These are phyloP conservation scores for Alternaria triticimaculans DNA, from an alignment of 2,329 filamentous ascomycete genomes.

Conservation along the genomic window DNA sequence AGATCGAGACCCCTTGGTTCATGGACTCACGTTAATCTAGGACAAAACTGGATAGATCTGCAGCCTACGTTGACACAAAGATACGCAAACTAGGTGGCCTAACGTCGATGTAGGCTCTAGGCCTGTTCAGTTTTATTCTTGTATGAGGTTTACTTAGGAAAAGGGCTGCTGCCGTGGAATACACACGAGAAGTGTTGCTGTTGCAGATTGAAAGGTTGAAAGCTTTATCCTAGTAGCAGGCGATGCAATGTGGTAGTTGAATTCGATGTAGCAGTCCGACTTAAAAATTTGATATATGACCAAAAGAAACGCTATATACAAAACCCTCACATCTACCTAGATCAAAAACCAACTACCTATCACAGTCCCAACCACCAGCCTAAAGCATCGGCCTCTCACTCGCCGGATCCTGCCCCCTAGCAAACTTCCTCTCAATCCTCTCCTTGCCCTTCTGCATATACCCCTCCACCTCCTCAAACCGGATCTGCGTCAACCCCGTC, in stretches of 20 bases:
- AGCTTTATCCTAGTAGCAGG: neutral
- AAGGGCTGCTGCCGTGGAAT: neutral
- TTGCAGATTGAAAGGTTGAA: neutral
- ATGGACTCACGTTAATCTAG: too few species aligned
- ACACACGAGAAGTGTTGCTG: neutral
- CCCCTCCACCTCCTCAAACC: constrained; percentile 38
- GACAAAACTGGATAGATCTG: too few species aligned
- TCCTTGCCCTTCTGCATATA: constrained; percentile 38
- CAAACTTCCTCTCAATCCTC: constrained; percentile 31
- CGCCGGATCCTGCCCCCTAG: constrained; percentile 20
- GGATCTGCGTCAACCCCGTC: constrained; percentile 33
- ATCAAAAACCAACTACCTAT: neutral
- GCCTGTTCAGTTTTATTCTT: too few species aligned
- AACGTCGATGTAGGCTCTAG: too few species aligned
- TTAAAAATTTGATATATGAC: neutral
- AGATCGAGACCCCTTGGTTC: neutral
- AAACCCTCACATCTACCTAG: neutral
- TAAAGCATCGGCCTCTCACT: constrained; percentile 34
- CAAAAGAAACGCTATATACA: neutral
- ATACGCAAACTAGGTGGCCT: too few species aligned
- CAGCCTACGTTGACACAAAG: too few species aligned
- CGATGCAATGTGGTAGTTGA: neutral
- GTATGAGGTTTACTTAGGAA: too few species aligned
- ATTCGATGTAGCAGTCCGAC: neutral
- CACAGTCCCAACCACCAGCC: neutral